Evolutionary conservation across 495 filamentous ascomycete species (phyloP).

Genomic region (Neurospora tetrasperma): DNA sequence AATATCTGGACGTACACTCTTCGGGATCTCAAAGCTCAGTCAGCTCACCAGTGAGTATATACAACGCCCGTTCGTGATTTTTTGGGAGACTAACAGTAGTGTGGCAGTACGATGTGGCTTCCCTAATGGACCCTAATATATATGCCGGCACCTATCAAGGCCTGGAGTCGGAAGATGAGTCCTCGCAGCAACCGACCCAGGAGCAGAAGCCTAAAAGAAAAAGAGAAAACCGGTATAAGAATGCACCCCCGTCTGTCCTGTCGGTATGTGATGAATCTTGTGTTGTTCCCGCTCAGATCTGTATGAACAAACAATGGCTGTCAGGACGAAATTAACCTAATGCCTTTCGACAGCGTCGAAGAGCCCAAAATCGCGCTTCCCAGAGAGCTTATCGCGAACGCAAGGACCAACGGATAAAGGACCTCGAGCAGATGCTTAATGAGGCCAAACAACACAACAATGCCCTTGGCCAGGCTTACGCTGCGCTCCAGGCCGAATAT

Average conservation of each 20-base stretch:
- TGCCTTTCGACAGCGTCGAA: slow-evolving; percentile 33
- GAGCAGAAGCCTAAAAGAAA: slow-evolving; percentile 35
- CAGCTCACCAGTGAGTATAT: slow-evolving; percentile 25
- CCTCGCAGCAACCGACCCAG: slow-evolving; percentile 24
- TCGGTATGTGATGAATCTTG: slow-evolving; percentile 26
- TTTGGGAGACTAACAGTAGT: slow-evolving; percentile 3
- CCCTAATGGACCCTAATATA: slow-evolving; percentile 14
- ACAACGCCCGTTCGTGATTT: background rate
- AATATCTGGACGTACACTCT: slow-evolving; percentile 27
- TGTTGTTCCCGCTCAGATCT: background rate
- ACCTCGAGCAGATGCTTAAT: slow-evolving; percentile 67
- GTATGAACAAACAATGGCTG: background rate
- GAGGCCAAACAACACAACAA: slow-evolving; percentile 38
- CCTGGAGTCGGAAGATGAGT: slow-evolving; percentile 29
- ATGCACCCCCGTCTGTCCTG: slow-evolving; percentile 37
- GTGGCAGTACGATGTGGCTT: slow-evolving; percentile 27
- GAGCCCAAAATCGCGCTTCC: slow-evolving; percentile 49
- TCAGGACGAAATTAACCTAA: background rate
- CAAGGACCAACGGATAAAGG: slow-evolving; percentile 73
- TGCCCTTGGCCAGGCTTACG: slow-evolving; percentile 32
- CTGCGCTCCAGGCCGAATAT: slow-evolving; percentile 31
- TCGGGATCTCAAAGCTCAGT: slow-evolving; percentile 34
- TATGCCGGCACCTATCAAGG: slow-evolving; percentile 27
- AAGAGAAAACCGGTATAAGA: slow-evolving; percentile 40
- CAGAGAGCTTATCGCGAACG: slow-evolving; percentile 77